These are phyloP conservation scores for Ramaria sp. DNA, from an alignment of 768 basidiomycete species.

Conservation along the genomic window DNA sequence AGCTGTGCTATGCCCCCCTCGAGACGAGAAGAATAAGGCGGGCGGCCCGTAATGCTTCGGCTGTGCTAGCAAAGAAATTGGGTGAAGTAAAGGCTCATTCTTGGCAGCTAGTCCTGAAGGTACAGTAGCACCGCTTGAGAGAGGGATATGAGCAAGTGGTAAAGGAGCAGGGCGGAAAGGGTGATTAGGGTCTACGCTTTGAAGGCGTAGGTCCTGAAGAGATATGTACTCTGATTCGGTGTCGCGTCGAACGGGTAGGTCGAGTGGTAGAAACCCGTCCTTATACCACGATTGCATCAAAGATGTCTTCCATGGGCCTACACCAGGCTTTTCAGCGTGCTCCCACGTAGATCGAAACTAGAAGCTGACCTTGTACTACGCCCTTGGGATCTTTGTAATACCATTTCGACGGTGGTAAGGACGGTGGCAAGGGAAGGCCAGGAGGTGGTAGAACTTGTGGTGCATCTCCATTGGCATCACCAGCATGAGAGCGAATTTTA, in stretches of 20 bases:
- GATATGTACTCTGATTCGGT: constrained; percentile 58
- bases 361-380: constrained; percentile 56
- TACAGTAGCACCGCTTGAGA: constrained; percentile 22
- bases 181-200: constrained; percentile 71
- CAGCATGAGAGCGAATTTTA: constrained; percentile 41
- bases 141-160: constrained; percentile 19
- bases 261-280: constrained; percentile 71
- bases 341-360: neutral
- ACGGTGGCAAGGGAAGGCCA: constrained; percentile 63
- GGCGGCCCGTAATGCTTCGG: constrained; percentile 81
- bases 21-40: constrained; percentile 76
- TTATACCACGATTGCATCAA: constrained; percentile 88
- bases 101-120: constrained; percentile 24
- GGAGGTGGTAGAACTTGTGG: constrained; percentile 67
- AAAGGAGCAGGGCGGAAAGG: constrained; percentile 51
- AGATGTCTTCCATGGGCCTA: constrained; percentile 81
- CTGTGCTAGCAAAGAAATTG: constrained; percentile 69
- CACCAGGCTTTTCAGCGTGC: neutral
- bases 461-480: constrained; percentile 29
- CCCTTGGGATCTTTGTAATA: constrained; percentile 78
- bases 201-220: constrained; percentile 65
- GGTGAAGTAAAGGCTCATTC: constrained; percentile 47
- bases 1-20: constrained; percentile 82
- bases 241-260: constrained; percentile 72
- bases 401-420: constrained; percentile 64